Conservation (phyloP, 148 eudicot species). For the Mesembryanthemum crystallinum region DNA sequence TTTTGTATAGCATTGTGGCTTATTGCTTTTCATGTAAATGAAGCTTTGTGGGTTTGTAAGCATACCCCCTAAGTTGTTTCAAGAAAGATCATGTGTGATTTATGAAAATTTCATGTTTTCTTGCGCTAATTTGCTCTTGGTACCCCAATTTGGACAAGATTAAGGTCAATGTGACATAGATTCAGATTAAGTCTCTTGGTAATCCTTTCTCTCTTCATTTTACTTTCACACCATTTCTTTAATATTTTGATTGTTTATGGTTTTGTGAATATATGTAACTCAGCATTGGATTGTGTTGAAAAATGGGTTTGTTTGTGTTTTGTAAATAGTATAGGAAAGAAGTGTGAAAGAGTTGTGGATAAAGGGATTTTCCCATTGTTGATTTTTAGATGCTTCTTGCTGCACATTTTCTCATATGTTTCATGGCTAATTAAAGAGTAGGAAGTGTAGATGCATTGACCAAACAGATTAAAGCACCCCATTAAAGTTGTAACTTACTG, state of each 20-base stretch:
- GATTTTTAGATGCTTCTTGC: too few species aligned
- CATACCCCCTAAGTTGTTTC: constrained; percentile 1
- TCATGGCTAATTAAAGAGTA: too few species aligned
- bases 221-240: not conserved
- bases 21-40: constrained; percentile 1
- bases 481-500: too few species aligned
- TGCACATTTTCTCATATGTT: too few species aligned
- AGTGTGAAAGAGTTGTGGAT: too few species aligned
- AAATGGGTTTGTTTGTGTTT: too few species aligned
- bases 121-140: not conserved
- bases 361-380: too few species aligned
- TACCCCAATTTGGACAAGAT: not conserved
- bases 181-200: constrained; percentile 8
- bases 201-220: constrained; percentile 1
- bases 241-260: not conserved
- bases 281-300: not conserved
- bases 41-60: not conserved
- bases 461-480: too few species aligned
- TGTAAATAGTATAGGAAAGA: too few species aligned
- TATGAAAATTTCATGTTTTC: not conserved
- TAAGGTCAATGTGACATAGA: not conserved
- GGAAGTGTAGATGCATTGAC: too few species aligned
- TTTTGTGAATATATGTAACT: not conserved
- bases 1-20: too few species aligned
- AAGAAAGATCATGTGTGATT: not conserved